Percentiles rank a stretch among this genome's conserved stretches.
Conservation (phyloP, 176 grass and related monocot genomes). For the Themeda triandra region DNA sequence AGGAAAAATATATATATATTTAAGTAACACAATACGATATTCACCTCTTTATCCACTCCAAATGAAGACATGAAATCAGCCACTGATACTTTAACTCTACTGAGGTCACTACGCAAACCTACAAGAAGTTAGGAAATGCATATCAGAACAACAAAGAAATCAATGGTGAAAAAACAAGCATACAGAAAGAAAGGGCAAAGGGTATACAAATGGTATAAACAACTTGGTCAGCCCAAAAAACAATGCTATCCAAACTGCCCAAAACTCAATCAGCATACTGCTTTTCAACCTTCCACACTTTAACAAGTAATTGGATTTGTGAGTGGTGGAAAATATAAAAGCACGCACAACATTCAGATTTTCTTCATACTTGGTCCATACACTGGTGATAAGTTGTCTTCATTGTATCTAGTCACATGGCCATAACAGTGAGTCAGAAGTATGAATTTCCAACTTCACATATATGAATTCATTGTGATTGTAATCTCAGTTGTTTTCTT, state of each 20-base stretch:
- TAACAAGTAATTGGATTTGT: not conserved
- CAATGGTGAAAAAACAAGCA: not conserved
- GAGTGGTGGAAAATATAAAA: not conserved
- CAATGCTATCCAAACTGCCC: not conserved
- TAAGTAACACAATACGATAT: conserved; percentile 23
- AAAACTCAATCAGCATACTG: not conserved
- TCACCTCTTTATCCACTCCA: conserved; percentile 44
- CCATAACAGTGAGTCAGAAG: not conserved
- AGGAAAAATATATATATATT: conserved; percentile 14
- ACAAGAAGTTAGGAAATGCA: conserved; percentile 15
- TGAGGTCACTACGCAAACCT: conserved; percentile 40
- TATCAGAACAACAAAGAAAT: conserved; percentile 15
- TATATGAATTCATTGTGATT: not conserved
- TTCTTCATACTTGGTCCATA: not conserved
- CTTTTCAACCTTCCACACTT: not conserved
- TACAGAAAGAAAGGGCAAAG: not conserved
- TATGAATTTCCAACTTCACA: not conserved
- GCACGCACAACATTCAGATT: not conserved
- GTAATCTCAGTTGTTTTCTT: not conserved
- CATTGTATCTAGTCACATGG: not conserved
- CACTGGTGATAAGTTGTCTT: not conserved
- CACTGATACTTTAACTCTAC: conserved; percentile 34
- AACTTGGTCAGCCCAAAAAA: not conserved
- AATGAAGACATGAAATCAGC: conserved; percentile 46
- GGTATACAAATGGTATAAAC: not conserved